Base-by-base conservation (phyloP, 139 green algal genomes). In the Astrephomene gubernaculifera region DNA sequence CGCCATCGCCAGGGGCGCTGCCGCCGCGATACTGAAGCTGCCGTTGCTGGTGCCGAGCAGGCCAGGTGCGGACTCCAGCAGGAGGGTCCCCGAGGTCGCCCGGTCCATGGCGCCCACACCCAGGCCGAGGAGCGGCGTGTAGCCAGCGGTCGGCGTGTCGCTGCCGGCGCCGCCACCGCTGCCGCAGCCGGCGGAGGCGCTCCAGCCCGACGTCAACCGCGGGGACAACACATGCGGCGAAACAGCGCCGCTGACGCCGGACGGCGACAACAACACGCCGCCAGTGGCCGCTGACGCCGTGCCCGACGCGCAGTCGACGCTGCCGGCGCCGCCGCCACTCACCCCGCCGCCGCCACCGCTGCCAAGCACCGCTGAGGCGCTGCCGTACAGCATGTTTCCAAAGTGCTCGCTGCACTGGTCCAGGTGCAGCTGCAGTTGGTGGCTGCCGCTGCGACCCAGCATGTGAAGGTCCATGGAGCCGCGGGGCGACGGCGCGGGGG, bases 391-490 rank as follows among this genome's bases (percentile, higher is more conserved):
- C 60, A 83, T 39, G 10, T 36, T 27, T 0, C 76, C 76, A 12
- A 35, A 49, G 6, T 82, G 54, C 60, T 83, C 76, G 60, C 64
- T 36, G 17, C 45, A 19, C 45, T 78, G 17, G 12, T 31, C 1
- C n/a, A n/a, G n/a, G n/a, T n/a, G n/a, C n/a, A n/a, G n/a, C 10
- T 74, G 39, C 22, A 73, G n/a, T 39, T 61, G 60, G n/a, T 73
- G 60, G 60, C 76, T 83, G 17, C 31, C 33, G 44, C 10, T 38
- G 33, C 63, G 63, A 33, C 78, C 78, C 17, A 84, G 43, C 19
- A 74, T 41, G 41, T 84, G 63, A 10, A 84, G 21, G 61, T 84
- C 78, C 60, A 84, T 84, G n/a, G 78, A 84, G 31, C 78, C 78
- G 2, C 78, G 78, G 1, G 78, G 78, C 22, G 78, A 75, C 4